phyloP scores from a whole-genome alignment of 2,329 filamentous ascomycete species.

The Hypoxylon sp. region DNA sequence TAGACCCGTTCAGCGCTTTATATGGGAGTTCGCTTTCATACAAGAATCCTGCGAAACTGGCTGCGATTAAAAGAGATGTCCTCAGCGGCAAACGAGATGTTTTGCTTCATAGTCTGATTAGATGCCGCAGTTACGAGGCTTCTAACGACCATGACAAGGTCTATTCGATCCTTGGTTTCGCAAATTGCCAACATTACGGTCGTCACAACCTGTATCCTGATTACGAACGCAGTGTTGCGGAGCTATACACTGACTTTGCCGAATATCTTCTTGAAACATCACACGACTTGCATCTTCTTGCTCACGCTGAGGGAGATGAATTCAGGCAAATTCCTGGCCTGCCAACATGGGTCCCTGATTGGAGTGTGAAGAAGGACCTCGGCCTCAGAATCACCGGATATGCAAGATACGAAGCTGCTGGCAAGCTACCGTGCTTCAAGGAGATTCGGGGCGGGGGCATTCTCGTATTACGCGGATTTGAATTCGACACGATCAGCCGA shows the following conservation, averaged over 20 bases:
- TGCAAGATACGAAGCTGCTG: constrained; percentile 35
- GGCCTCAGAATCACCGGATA: constrained; percentile 43
- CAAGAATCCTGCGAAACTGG: constrained; percentile 41
- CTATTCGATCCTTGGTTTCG: constrained; percentile 39
- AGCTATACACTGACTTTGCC: constrained; percentile 35
- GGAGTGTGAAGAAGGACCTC: constrained; percentile 39
- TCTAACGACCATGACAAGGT: constrained; percentile 36
- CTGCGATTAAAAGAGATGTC: constrained; percentile 29
- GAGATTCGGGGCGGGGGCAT: constrained; percentile 5
- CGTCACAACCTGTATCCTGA: constrained; percentile 25
- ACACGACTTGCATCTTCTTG: constrained; percentile 37
- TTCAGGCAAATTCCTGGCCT: constrained; percentile 23
- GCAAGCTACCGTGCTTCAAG: constrained; percentile 30
- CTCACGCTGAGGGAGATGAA: constrained; percentile 40
- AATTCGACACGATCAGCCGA: constrained; percentile 38
- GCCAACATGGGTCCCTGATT: constrained; percentile 43
- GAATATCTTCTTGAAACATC: constrained; percentile 36
- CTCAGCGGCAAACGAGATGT: not conserved
- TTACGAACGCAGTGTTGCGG: constrained; percentile 25
- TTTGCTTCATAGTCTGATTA: constrained; percentile 38
- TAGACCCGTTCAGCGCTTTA: constrained; percentile 15
- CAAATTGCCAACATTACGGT: not conserved
- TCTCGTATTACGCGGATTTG: constrained; percentile 29
- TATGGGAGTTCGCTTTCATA: constrained; percentile 30
- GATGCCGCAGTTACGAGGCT: constrained; percentile 42